Base-by-base conservation (phyloP, 1,284 basidiomycete species). In the Austropuccinia psidii region DNA sequence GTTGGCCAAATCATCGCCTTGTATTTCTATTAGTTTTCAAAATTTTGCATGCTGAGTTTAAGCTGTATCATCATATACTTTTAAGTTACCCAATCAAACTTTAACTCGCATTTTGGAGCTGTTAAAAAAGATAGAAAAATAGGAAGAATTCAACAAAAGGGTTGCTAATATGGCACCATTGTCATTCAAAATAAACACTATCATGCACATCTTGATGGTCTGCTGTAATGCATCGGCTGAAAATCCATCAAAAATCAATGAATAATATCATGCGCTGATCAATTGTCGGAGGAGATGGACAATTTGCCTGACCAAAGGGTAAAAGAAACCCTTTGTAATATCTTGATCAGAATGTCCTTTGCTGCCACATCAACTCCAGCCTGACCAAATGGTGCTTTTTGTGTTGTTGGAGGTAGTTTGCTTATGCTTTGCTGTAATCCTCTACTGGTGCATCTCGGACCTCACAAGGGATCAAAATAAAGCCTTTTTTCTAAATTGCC, bases 1-100 rank as follows among this genome's bases (percentile, higher is more conserved):
- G 80, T 97, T 91, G 31, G 93, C 95, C 60, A 98, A 87, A 80
- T 98, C 90, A 77, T 92, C 87, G 43, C 94, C 96, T 79, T 98
- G 92, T 72, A 98, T 98, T 33, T 92, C 90, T 69, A 98, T 82
- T 11, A 98, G 85, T 78, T 93, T 87, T 78, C 91, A 90, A 83
- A 95, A 95, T 9, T 79, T 77, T 19, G 47, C 62, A 39, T 86
- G 82, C 17, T 84, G 83, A 72, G 85, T 81, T 21, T 83, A 79
- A 29, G 83, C 76, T 15, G 88, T 86, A 77, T 98, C 90, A 79
- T 98, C 95, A 75, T 85, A 86, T 61, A 99, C 82, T 0, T 89
- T 87, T 37, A 99, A 84, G 77, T 88, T 92, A 39, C 94, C 95
- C 2, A 99, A 84, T 15, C 90, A 87, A 7, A 90, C 92, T 0